A percentile compares a stretch with the other conserved stretches of the same genome.
Evolutionary conservation across 208 protist species (phyloP).

Genomic region (Wallacemonas collosoma): DNA sequence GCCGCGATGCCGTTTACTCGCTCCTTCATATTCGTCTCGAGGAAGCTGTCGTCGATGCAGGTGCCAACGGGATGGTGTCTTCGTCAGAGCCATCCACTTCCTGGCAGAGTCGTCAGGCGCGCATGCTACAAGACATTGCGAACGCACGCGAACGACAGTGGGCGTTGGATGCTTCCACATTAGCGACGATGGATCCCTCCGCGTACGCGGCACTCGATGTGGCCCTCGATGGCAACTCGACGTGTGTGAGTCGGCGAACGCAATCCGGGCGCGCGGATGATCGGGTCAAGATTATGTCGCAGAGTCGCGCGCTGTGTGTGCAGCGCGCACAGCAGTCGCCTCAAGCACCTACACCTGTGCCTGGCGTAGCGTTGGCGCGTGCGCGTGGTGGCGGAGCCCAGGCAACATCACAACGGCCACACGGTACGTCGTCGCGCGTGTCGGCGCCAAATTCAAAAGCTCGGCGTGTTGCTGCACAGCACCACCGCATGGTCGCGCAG

Average conservation of each 20-base stretch:
- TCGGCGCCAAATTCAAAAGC: constrained; percentile 1
- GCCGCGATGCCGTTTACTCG: constrained; percentile 44
- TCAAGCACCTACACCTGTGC: no score
- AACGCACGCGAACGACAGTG: constrained; percentile 8
- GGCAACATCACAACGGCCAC: not conserved
- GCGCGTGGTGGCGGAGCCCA: not conserved
- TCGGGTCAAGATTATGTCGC: constrained; percentile 13
- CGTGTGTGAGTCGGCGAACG: constrained; percentile 47
- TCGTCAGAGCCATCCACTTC: not conserved
- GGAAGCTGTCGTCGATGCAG: constrained; percentile 10
- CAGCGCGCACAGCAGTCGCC: not conserved
- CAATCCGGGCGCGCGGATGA: not conserved
- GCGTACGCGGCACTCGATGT: constrained; percentile 62
- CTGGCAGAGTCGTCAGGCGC: not conserved
- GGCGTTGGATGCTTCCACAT: not conserved
- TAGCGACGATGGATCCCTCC: constrained; percentile 1
- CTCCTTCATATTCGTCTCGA: constrained; percentile 37
- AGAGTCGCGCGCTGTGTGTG: constrained; percentile 12
- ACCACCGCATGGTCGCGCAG: constrained; percentile 3
- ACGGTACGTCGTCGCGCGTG: not conserved
- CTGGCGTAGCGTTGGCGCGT: no score
- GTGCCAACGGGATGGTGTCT: not conserved
- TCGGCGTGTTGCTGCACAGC: constrained; percentile 5
- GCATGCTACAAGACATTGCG: constrained; percentile 1
- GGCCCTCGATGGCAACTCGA: constrained; percentile 76